phyloP scores from a whole-genome alignment of 441 rosid species.

The Eruca vesicaria region DNA sequence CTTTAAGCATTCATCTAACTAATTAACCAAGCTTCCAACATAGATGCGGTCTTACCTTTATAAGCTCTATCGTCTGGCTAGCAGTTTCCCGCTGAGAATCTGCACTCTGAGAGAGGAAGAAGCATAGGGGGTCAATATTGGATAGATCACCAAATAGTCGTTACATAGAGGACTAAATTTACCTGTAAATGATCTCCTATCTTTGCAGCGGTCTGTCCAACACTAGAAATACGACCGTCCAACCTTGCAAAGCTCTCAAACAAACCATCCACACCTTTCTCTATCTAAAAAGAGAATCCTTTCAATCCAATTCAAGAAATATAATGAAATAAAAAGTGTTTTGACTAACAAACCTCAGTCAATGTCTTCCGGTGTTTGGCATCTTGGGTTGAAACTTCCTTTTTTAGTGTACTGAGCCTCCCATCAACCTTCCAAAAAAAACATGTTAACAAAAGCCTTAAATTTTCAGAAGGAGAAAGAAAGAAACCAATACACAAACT shows the following conservation, averaged over 20 bases:
- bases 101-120: slow-evolving; percentile 77
- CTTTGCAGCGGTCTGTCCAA: slow-evolving; percentile 99
- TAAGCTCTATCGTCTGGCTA: slow-evolving; percentile 95
- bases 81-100: slow-evolving; percentile 99
- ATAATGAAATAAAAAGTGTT: background rate
- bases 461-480: background rate
- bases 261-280: slow-evolving; percentile 95
- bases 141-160: background rate
- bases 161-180: slow-evolving; percentile 15
- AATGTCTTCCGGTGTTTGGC: slow-evolving; percentile 92
- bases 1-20: slow-evolving; percentile 26
- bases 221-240: slow-evolving; percentile 98
- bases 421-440: slow-evolving; percentile 74
- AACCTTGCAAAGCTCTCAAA: slow-evolving; percentile 99
- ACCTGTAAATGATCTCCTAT: slow-evolving; percentile 99
- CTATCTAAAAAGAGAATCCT: slow-evolving; percentile 55
- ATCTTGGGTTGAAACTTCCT: slow-evolving; percentile 92
- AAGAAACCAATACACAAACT: slow-evolving; percentile 5
- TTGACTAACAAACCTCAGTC: slow-evolving; percentile 68
- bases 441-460: background rate
- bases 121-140: slow-evolving; percentile 22
- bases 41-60: slow-evolving; percentile 57
- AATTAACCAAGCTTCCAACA: slow-evolving; percentile 13
- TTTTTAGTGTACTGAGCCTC: slow-evolving; percentile 79
- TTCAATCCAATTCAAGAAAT: background rate